Evolutionary conservation across 2,329 filamentous ascomycete genomes (phyloP), one percentile per base, ranked within the genome.

Genomic region (Elsinoe australis): DNA sequence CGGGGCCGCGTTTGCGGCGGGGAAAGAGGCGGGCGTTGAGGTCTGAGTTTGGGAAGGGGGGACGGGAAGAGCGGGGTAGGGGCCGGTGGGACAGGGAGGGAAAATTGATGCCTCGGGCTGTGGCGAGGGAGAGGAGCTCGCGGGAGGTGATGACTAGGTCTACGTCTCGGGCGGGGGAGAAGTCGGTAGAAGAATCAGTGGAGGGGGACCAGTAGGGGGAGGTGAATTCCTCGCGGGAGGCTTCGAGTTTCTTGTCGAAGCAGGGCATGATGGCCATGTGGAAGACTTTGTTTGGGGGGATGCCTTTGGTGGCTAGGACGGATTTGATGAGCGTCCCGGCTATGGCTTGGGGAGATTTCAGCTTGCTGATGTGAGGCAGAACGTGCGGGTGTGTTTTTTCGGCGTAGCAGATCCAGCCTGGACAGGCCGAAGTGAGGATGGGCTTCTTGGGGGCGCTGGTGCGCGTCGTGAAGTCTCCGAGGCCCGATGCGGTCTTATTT

Each of bases 241-340:
- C 92, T 68, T 98, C 92, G 21, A 98, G 76, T 66, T 98, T 98
- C 72, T 98, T 98, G 66, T 98, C 92, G 64, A 98, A 96, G 65
- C 92, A 98, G 15, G 92, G 92, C 92, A 98, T 98, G 36, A 98
- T 75, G 9, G 90, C 87, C 47, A 96, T 67, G 65, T 96, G 90
- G 87, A 90, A 98, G 62, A 98, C 88, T 56, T 82, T 79, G 53
- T 82, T 80, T 0, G 88, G 84, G 1, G 82, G 67, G 41, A 95
- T 80, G 26, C 79, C 79, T 46, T 71, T 75, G 55, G 78, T 79
- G 64, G 84, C 87, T 28, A 98, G 69, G 0, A 85, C 79, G 0
- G 87, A 90, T 67, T 98, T 98, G 49, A 98, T 65, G 33, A 96
- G 74, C 0, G 88, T 95, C 9, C 92, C 92, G 54, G 86, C 84